These are phyloP conservation scores for Pulicaria dysenterica DNA, from an alignment of 129 eudicot genomes.

Conservation along the genomic window DNA sequence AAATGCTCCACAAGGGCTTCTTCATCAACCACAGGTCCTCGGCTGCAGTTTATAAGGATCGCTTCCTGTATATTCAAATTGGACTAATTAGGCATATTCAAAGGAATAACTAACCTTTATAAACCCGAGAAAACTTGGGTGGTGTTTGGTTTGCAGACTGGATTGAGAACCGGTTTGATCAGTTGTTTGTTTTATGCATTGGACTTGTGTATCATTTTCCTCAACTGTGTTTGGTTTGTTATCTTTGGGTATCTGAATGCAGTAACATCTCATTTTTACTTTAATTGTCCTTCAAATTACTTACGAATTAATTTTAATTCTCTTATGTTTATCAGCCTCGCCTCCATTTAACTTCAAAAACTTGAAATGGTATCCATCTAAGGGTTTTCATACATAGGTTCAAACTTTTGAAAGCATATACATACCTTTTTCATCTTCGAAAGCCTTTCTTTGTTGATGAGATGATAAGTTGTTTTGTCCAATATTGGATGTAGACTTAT, in stretches of 20 bases:
- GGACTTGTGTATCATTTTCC: not conserved
- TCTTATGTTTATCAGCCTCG: too few relatives aligned
- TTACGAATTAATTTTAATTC: not conserved
- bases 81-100: constrained; percentile 8
- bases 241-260: constrained; percentile 1
- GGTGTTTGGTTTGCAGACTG: not conserved
- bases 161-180: not conserved
- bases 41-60: constrained; percentile 87
- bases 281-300: not conserved
- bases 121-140: not conserved
- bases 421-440: constrained; percentile 89
- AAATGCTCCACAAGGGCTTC: constrained; percentile 95
- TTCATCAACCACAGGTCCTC: constrained; percentile 98
- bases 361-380: too few relatives aligned
- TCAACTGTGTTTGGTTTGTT: not conserved
- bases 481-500: constrained; percentile 95
- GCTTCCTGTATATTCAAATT: constrained; percentile 63
- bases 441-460: constrained; percentile 90
- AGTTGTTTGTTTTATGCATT: not conserved
- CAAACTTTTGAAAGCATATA: not conserved
- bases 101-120: not conserved
- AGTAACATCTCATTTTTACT: not conserved
- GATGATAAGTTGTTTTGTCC: constrained; percentile 99
- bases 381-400: not conserved
- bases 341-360: too few relatives aligned